Evolutionary conservation across 2,329 filamentous ascomycete genomes (phyloP), one percentile per base, ranked within the genome.

Genomic region (Nemania serpens): DNA sequence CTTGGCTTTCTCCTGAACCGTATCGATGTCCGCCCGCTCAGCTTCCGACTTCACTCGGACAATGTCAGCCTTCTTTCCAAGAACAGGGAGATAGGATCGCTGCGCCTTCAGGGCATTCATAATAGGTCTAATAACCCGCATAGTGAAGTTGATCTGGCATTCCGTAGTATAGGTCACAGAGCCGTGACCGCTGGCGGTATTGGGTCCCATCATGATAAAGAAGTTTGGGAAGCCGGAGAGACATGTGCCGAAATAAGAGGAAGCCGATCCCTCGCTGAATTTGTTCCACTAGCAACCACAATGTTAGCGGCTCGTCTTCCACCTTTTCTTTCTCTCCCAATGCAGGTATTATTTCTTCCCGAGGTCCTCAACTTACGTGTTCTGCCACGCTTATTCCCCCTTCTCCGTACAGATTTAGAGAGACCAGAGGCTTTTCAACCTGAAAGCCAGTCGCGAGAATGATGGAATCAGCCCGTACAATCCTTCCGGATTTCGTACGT

Each of bases 401-500:
- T 45, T 62, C 51, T 43, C 60, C 60, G 1, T 20, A 29, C 18
- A 63, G n/a, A 18, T 63, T 47, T 18, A 63, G 37, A 13, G 57
- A 34, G n/a, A 47, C 2, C 1, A 63, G 22, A 7, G 52, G 29
- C 11, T 41, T 53, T 2, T n/a, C 3, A 37, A 60, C 12, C 25
- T 60, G 52, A 17, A 63, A 63, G 7, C 61, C 61, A 22, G 57
- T 63, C 17, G 61, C 61, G 5, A 63, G 57, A 18, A 63, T 39
- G 13, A 63, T 63, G 1, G 61, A 56, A 17, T 63, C 57, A 29
- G 61, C 61, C 12, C 36, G 45, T 12, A 63, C 48, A 5, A 54
- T 6, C 34, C 61, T 57, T 4, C 61, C 61, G 0, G 61, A 56
- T 37, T 57, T 50, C n/a, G 61, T 63, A 11, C 48, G 61, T 18